Evolutionary conservation across 768 basidiomycete genomes (phyloP).

Genomic region (Xerocomellus chrysenteron): DNA sequence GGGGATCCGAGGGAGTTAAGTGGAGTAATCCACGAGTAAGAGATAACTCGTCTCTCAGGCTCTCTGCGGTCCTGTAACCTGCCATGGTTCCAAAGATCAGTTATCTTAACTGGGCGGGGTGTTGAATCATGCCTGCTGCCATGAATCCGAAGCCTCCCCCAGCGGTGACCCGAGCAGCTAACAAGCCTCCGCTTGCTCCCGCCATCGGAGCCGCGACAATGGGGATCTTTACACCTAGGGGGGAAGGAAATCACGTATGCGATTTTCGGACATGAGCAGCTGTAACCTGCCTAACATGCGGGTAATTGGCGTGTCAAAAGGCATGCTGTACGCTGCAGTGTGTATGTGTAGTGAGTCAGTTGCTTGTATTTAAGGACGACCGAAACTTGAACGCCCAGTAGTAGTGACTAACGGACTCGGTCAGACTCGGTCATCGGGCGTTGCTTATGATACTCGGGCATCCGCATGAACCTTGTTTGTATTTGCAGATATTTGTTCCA

Average conservation of each 20-base stretch:
- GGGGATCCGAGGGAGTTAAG: constrained; percentile 30
- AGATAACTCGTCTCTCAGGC: constrained; percentile 50
- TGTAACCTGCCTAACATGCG: constrained; percentile 46
- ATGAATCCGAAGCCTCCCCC: constrained; percentile 80
- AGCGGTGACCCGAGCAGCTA: constrained; percentile 60
- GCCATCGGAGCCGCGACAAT: constrained; percentile 71
- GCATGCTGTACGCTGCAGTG: constrained; percentile 8
- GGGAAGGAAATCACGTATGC: neutral
- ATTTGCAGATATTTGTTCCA: constrained; percentile 37
- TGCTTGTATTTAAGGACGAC: neutral
- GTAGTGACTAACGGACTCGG: neutral
- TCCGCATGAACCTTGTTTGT: neutral
- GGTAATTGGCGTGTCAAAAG: constrained; percentile 43
- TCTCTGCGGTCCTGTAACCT: constrained; percentile 50
- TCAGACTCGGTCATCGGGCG: neutral
- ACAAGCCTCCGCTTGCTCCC: constrained; percentile 58
- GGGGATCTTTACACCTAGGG: constrained; percentile 54
- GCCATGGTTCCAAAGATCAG: constrained; percentile 4
- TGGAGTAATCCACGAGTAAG: constrained; percentile 49
- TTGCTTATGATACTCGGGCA: no score
- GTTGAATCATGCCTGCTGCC: constrained; percentile 47
- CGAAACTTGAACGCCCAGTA: neutral
- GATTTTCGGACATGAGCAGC: neutral
- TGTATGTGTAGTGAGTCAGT: no score
- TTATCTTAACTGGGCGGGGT: neutral